Conservation (phyloP, 306 rosid genomes). For the Crataegus laevigata region DNA sequence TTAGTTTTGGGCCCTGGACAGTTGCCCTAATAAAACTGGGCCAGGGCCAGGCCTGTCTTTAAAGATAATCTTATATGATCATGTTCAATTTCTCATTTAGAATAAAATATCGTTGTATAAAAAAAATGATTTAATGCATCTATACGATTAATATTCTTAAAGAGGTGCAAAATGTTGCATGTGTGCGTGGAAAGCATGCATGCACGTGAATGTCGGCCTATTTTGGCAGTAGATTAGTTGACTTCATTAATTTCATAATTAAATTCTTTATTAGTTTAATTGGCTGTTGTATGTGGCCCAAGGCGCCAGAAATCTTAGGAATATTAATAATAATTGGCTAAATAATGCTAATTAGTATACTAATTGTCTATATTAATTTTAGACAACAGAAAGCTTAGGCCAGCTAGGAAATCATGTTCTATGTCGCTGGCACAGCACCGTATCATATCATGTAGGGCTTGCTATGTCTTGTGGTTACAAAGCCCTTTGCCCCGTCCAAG, state of each 20-base stretch:
- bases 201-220: constrained; percentile 40
- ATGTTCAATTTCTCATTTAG: too few relatives aligned
- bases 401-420: not conserved
- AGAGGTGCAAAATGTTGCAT: constrained; percentile 15
- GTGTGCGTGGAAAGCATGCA: constrained; percentile 38
- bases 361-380: not conserved
- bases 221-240: constrained; percentile 25
- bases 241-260: constrained; percentile 17
- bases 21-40: too few relatives aligned
- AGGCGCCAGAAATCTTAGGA: not conserved
- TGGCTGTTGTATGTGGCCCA: not conserved
- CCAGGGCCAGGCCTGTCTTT: too few relatives aligned
- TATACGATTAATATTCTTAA: constrained; percentile 5
- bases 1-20: too few relatives aligned
- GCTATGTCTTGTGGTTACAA: too few relatives aligned
- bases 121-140: too few relatives aligned
- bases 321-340: too few relatives aligned
- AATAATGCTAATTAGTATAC: not conserved
- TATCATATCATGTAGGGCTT: not conserved
- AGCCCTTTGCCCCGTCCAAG: not conserved
- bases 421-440: not conserved
- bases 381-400: not conserved
- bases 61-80: too few relatives aligned
- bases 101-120: too few relatives aligned
- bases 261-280: not conserved